Conservation (phyloP, 768 basidiomycete species). For the Ramaria sp. region DNA sequence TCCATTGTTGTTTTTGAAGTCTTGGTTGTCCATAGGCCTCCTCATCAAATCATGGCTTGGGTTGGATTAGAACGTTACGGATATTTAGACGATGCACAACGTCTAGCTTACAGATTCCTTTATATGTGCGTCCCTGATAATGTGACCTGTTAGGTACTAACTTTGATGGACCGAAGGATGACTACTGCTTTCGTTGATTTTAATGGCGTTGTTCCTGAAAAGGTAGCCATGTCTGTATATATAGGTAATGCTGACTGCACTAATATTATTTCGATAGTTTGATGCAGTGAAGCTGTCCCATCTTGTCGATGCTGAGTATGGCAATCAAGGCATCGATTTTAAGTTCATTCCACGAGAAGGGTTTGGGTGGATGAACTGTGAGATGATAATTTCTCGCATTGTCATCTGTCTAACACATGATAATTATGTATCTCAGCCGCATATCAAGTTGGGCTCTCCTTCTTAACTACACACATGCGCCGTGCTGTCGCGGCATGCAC, state of each 20-base stretch:
- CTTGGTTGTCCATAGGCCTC: constrained; percentile 45
- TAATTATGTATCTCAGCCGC: constrained; percentile 44
- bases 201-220: constrained; percentile 97
- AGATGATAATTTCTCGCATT: not conserved
- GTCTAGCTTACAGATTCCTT: constrained; percentile 92
- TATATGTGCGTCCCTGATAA: constrained; percentile 59
- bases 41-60: constrained; percentile 98
- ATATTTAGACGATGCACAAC: constrained; percentile 84
- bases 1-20: not conserved
- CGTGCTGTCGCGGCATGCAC: constrained; percentile 93
- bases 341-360: constrained; percentile 96
- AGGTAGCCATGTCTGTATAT: constrained; percentile 37
- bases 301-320: constrained; percentile 94
- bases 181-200: constrained; percentile 92
- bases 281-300: constrained; percentile 94
- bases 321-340: constrained; percentile 95
- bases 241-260: not conserved
- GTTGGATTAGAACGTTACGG: constrained; percentile 95
- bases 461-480: constrained; percentile 88
- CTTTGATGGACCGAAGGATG: constrained; percentile 44
- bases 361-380: constrained; percentile 98
- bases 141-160: not conserved
- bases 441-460: constrained; percentile 93
- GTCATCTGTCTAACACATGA: no score
- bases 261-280: constrained; percentile 38